Percentiles rank a stretch among this genome's conserved stretches.
These are phyloP conservation scores for Cadophora luteo-olivacea DNA, from an alignment of 2,329 filamentous ascomycete species.

Conservation along the genomic window DNA sequence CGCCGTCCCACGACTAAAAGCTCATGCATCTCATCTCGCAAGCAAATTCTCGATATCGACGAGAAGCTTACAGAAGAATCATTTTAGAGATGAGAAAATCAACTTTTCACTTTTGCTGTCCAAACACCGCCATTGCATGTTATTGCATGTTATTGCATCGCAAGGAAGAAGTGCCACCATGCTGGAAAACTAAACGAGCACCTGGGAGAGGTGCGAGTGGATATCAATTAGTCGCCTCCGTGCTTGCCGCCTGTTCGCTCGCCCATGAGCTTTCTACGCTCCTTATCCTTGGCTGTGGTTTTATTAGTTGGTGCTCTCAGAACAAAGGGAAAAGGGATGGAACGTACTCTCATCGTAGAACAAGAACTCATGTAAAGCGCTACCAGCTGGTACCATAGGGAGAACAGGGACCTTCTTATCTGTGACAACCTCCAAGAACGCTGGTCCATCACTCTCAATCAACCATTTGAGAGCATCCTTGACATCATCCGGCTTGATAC, in stretches of 20 bases:
- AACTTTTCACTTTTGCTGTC: constrained; percentile 16
- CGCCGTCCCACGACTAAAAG: background rate
- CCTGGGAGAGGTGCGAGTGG: background rate
- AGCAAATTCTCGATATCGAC: background rate
- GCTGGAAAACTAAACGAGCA: background rate
- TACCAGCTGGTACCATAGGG: constrained; percentile 93
- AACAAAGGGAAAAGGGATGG: constrained; percentile 18
- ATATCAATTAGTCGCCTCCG: constrained; percentile 28
- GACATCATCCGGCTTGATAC: constrained; percentile 77
- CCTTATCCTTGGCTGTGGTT: constrained; percentile 67
- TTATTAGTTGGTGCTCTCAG: constrained; percentile 46
- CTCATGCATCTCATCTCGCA: background rate
- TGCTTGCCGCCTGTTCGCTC: constrained; percentile 57
- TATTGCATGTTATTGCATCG: constrained; percentile 1
- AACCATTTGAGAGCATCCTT: constrained; percentile 84
- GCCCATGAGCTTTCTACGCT: constrained; percentile 70
- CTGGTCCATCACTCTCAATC: constrained; percentile 88
- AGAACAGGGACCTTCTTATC: constrained; percentile 95
- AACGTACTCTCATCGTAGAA: constrained; percentile 79
- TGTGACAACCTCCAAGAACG: constrained; percentile 88
- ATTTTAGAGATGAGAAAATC: background rate
- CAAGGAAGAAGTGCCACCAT: background rate
- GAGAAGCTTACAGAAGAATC: background rate
- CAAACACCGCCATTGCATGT: constrained; percentile 14
- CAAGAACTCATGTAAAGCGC: constrained; percentile 90